Evolutionary conservation across 805 yeast species (phyloP).

Genomic region (Ogataea haglerorum): DNA sequence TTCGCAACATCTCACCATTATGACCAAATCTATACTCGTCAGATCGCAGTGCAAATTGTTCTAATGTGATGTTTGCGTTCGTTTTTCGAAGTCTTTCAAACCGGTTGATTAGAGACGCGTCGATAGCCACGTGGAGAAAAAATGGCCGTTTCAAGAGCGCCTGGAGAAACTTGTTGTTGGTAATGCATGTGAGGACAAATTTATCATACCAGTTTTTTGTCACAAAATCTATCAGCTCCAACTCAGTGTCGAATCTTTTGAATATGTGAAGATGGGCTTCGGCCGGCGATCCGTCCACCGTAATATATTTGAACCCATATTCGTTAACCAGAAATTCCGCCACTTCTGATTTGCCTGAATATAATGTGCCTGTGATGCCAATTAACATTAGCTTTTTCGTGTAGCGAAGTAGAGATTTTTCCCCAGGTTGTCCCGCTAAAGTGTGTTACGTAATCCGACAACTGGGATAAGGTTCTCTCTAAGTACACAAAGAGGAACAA

Average conservation of each 20-base stretch:
- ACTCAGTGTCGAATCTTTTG: conserved; percentile 36
- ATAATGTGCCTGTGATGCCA: conserved; percentile 68
- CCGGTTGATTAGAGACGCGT: conserved; percentile 62
- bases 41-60: conserved; percentile 16
- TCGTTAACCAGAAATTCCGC: conserved; percentile 48
- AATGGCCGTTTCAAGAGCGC: conserved; percentile 69
- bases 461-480: too few species aligned
- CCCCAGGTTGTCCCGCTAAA: too few species aligned
- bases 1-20: conserved; percentile 34
- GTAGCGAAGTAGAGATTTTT: background rate
- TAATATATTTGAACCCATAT: conserved; percentile 48
- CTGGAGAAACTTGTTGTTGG: conserved; percentile 40
- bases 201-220: conserved; percentile 65
- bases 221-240: conserved; percentile 52
- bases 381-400: conserved; percentile 50
- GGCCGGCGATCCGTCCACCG: conserved; percentile 15
- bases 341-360: conserved; percentile 66
- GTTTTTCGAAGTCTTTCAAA: conserved; percentile 31
- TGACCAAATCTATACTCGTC: conserved; percentile 11
- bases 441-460: too few species aligned
- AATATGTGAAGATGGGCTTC: conserved; percentile 23
- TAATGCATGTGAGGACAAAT: conserved; percentile 55
- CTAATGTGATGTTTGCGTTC: conserved; percentile 8
- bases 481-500: too few species aligned
- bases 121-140: conserved; percentile 74